Base-by-base conservation (phyloP, 495 filamentous ascomycete genomes). In the Xylaria nigripes region DNA sequence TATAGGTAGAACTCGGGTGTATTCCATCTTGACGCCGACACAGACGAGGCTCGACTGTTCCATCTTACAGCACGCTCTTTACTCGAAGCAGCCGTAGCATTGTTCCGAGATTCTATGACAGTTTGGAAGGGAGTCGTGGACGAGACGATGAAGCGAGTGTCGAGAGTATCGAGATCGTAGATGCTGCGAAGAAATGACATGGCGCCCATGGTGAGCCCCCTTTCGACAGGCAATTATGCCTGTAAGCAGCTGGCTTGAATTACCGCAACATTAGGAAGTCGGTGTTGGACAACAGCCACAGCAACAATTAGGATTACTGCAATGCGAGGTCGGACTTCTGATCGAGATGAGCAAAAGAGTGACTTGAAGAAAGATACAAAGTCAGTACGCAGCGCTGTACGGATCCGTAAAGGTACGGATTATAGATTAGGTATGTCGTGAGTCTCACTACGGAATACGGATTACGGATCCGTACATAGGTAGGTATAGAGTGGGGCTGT, bases 131-230 rank as follows among this genome's bases (percentile, higher is more conserved):
- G 81, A n/a, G 82, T 80, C 21, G 71, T 78, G 16, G 89, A 80
- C 9, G 87, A 80, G 43, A 79, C 82, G 23, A 84, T 87, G 67
- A 98, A 90, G 59, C 93, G 85, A 55, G 89, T 92, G 76, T 98
- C 93, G 67, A 98, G 82, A 25, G 90, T 94, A 62, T 96, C 88
- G 54, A 95, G 83, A 48, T 86, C 84, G 72, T 90, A 94, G 48
- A 92, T 68, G 45, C 75, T 76, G 58, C 76, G 71, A 48, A 84
- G 53, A 48, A 72, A 71, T 16, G 73, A 71, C 42, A 81, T 55
- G 36, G 64, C 43, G 47, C 68, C 65, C 63, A 68, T 68, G 16
- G 53, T 56, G 47, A 59, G 3, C 32, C 13, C 18, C 34, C 45
- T 18, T 29, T 25, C 13, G 22, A 32, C 45, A 56, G 63, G 58